Evolutionary conservation across 73 alveolate genomes (phyloP).

Genomic region (Paramecium primaurelia): DNA sequence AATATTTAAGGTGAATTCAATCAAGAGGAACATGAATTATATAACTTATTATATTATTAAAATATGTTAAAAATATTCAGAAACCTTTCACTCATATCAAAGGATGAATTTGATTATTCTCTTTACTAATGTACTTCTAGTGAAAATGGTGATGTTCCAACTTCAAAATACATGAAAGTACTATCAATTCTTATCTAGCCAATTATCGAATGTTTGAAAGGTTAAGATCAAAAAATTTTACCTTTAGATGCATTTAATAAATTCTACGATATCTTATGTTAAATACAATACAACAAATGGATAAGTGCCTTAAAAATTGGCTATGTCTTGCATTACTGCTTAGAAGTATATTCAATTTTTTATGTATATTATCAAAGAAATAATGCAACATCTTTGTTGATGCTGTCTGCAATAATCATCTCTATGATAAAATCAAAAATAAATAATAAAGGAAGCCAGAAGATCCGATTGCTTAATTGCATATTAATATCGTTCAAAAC

Average conservation of each 20-base stretch:
- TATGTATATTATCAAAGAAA: not conserved
- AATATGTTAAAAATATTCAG: constrained; percentile 34
- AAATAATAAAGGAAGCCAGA: not conserved
- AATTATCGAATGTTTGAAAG: constrained; percentile 25
- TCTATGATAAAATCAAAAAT: not conserved
- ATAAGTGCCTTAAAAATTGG: not conserved
- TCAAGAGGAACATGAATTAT: not conserved
- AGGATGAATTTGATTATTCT: constrained; percentile 22
- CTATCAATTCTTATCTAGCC: not conserved
- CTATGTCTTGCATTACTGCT: not conserved
- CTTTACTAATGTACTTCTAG: not conserved
- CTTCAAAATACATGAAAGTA: not conserved
- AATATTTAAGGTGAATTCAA: not conserved
- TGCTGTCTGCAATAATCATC: constrained; percentile 12
- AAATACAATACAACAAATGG: not conserved
- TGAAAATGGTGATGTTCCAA: not conserved
- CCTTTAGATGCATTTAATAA: constrained; percentile 40
- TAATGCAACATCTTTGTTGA: not conserved
- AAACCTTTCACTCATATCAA: not conserved
- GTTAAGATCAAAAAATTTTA: constrained; percentile 5
- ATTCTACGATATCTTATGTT: not conserved
- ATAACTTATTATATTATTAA: not conserved
- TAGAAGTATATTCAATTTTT: constrained; percentile 10
- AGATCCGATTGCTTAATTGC: not conserved
- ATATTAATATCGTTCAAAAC: not conserved